Conservation (phyloP, 148 eudicot genomes). For the Vaccinium darrowii region DNA sequence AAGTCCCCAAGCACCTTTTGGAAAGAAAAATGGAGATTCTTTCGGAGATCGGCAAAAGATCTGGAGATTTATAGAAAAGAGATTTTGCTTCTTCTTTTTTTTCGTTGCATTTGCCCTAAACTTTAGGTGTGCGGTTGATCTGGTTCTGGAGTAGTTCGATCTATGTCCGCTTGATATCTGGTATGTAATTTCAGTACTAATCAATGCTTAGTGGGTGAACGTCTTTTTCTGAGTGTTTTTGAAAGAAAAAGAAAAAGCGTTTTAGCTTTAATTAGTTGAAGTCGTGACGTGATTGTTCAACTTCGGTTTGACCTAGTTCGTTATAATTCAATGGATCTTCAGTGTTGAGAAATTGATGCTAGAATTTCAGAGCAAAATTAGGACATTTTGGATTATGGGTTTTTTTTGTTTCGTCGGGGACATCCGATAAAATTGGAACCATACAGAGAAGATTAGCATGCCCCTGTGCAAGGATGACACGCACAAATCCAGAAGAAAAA, state of each 20-base stretch:
- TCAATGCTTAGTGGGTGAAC: neutral
- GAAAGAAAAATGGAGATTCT: neutral
- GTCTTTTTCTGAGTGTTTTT: neutral
- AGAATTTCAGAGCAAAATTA: neutral
- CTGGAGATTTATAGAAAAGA: neutral
- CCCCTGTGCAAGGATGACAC: too few species aligned
- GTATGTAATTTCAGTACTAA: neutral
- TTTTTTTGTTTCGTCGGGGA: too few species aligned
- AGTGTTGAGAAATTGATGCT: neutral
- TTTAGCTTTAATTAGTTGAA: neutral
- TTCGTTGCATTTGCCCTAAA: neutral
- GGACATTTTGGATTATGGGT: neutral
- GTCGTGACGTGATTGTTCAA: slow-evolving; percentile 2
- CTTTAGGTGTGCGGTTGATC: neutral
- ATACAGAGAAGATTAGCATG: too few species aligned
- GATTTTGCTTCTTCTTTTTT: neutral
- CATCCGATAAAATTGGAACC: too few species aligned
- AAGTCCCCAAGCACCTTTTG: neutral
- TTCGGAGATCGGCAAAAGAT: neutral
- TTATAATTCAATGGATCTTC: neutral
- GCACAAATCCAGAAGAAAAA: too few species aligned
- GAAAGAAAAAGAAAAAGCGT: neutral
- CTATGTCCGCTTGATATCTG: neutral
- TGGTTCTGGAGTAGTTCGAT: slow-evolving; percentile 1
- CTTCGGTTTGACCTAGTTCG: neutral